Base-by-base conservation (phyloP, 495 filamentous ascomycete species). In the Penicillium ochrochloron region DNA sequence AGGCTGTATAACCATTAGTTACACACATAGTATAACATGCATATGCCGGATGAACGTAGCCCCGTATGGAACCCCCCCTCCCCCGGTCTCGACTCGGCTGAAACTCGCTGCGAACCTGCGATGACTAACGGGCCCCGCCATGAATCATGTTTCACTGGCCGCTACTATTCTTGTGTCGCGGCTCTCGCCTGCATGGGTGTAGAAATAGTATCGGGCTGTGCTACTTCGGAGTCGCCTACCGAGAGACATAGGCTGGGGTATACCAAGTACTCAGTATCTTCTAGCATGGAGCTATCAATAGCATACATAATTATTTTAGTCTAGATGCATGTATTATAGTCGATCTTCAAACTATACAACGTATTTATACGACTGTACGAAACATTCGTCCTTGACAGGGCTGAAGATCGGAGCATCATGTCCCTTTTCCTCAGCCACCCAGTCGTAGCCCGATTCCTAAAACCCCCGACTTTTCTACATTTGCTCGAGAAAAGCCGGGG, bases 381-480 rank as follows among this genome's bases (percentile, higher is more conserved):
- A 3, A 21, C 21, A 23, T 48, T 48, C 2, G 23, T 23, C 44
- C 53, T 66, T 53, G 62, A 68, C 73, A 74, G 72, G 74, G 75
- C 75, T 77, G 72, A 77, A 63, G 61, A 58, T 64, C 60, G 66
- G 56, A 57, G 64, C 46, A 2, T 27, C 23, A 6, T 15, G 21
- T 42, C 33, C 39, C 39, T n/a, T n/a, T 48, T 27, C 59, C 57
- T 48, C 66, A 71, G 72, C 71, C 72, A 77, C 69, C 66, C 55
- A 64, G 12, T 57, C n/a, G 11, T 17, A 41, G 27, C 33, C 52
- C 52, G 66, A 68, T 74, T 70, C 77, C 77, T 80, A 73, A 76
- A 76, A 68, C 64, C 70, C 67, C 78, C 76, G 78, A 78, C 64
- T 64, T 63, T 62, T 69, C 25, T 51, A 66, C 66, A 76, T 74